Evolutionary conservation across 805 yeast genomes (phyloP).

Genomic region (Trichomonascus vanleenenianus): DNA sequence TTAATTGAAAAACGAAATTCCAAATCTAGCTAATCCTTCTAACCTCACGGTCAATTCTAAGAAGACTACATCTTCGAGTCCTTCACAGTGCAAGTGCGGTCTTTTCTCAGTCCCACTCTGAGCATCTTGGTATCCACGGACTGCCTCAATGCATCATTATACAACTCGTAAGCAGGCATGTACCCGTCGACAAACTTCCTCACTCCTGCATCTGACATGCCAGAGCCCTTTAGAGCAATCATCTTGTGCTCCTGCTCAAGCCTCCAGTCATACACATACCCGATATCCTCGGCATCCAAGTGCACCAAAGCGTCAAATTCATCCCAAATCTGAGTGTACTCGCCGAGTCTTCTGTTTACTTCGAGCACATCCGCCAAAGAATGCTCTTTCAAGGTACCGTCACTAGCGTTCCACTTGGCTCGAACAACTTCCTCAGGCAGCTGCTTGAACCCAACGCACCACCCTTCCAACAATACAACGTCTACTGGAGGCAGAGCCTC

Average conservation of each 20-base stretch:
- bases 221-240: constrained; percentile 47
- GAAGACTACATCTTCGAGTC: neutral
- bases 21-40: no score
- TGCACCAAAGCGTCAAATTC: constrained; percentile 53
- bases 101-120: constrained; percentile 10
- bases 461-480: constrained; percentile 79
- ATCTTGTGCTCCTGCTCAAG: constrained; percentile 60
- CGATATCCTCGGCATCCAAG: constrained; percentile 50
- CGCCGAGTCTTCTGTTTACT: constrained; percentile 46
- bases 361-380: constrained; percentile 24
- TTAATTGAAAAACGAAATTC: no score
- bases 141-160: constrained; percentile 24
- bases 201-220: constrained; percentile 77
- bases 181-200: constrained; percentile 66
- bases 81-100: constrained; percentile 1
- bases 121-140: constrained; percentile 4
- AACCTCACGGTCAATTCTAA: no score
- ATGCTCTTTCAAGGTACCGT: constrained; percentile 23
- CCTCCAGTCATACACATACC: constrained; percentile 73
- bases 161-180: constrained; percentile 77
- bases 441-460: constrained; percentile 78
- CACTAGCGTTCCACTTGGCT: constrained; percentile 23
- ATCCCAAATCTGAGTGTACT: constrained; percentile 50
- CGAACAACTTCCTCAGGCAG: constrained; percentile 27
- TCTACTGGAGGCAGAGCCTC: constrained; percentile 38